A percentile compares a stretch with the other conserved stretches of the same genome.
Evolutionary conservation across 257 asterid species (phyloP).

Genomic region (Solanum appendiculatum): DNA sequence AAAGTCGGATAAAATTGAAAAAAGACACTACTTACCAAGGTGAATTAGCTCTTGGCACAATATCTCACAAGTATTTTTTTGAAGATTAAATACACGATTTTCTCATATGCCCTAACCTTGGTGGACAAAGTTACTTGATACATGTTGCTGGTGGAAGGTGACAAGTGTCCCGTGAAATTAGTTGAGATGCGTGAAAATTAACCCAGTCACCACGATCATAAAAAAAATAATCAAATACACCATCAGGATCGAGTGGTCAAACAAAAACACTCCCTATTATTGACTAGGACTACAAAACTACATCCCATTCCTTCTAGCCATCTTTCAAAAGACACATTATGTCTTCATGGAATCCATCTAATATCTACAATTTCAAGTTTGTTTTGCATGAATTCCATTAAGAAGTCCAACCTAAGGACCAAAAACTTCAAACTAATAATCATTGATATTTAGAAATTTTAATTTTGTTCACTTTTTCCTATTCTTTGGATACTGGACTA

Average conservation of each 20-base stretch:
- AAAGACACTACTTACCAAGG: background rate
- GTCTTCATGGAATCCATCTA: background rate
- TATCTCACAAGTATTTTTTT: background rate
- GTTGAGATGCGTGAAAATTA: background rate
- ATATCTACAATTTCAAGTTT: background rate
- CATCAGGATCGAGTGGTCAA: background rate
- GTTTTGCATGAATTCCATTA: background rate
- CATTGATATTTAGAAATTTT: background rate
- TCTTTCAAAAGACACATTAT: background rate
- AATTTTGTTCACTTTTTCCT: background rate
- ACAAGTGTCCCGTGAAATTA: too few relatives aligned
- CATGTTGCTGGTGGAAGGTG: background rate
- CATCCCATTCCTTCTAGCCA: background rate
- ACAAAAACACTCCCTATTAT: background rate
- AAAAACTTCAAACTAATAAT: background rate
- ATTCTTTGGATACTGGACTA: conserved; percentile 5
- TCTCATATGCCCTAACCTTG: too few relatives aligned
- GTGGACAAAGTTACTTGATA: background rate
- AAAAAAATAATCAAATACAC: background rate
- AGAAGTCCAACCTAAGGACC: background rate
- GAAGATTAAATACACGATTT: background rate
- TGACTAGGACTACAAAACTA: background rate
- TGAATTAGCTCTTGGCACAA: background rate
- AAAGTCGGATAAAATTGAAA: too few relatives aligned
- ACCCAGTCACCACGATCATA: background rate